These are phyloP conservation scores for Nevesoporus exiguus DNA, from an alignment of 768 basidiomycete genomes.

Conservation along the genomic window DNA sequence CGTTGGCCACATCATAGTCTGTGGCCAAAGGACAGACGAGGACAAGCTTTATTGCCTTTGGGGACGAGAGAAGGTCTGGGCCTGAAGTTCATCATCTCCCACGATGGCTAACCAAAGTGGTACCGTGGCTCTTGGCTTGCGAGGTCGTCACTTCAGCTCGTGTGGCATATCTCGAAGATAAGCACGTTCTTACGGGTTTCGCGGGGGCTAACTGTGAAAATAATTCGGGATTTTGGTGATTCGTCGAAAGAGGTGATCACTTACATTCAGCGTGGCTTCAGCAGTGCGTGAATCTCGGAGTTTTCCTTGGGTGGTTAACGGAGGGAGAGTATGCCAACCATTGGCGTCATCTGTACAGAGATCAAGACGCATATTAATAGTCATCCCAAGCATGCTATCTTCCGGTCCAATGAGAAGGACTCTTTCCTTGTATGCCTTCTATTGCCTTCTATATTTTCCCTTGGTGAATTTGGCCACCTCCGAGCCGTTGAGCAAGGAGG, in stretches of 20 bases:
- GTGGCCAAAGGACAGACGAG: conserved; percentile 42
- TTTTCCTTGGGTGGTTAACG: conserved; percentile 33
- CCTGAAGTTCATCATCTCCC: conserved; percentile 44
- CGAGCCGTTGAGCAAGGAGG: conserved; percentile 14
- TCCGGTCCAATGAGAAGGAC: conserved; percentile 35
- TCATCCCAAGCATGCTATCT: conserved; percentile 1
- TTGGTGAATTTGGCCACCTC: conserved; percentile 33
- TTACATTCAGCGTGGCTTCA: conserved; percentile 32
- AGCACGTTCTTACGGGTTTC: conserved; percentile 37
- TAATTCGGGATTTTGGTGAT: background rate
- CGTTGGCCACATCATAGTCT: conserved; percentile 40
- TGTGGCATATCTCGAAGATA: background rate
- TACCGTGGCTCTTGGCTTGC: conserved; percentile 50
- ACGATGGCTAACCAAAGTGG: conserved; percentile 48
- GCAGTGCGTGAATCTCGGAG: conserved; percentile 33
- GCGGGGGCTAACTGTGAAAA: conserved; percentile 44
- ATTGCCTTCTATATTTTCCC: conserved; percentile 43
- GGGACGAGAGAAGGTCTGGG: conserved; percentile 46
- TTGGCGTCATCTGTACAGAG: conserved; percentile 32
- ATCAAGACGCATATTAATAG: background rate
- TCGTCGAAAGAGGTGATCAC: conserved; percentile 4
- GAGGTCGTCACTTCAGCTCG: background rate
- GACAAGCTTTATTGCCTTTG: conserved; percentile 39
- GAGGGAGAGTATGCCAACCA: conserved; percentile 37
- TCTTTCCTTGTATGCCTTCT: conserved; percentile 36